A percentile compares a stretch with the other conserved stretches of the same genome.
phyloP scores from a whole-genome alignment of 2,329 filamentous ascomycete genomes.

The Phyllosticta citriasiana region DNA sequence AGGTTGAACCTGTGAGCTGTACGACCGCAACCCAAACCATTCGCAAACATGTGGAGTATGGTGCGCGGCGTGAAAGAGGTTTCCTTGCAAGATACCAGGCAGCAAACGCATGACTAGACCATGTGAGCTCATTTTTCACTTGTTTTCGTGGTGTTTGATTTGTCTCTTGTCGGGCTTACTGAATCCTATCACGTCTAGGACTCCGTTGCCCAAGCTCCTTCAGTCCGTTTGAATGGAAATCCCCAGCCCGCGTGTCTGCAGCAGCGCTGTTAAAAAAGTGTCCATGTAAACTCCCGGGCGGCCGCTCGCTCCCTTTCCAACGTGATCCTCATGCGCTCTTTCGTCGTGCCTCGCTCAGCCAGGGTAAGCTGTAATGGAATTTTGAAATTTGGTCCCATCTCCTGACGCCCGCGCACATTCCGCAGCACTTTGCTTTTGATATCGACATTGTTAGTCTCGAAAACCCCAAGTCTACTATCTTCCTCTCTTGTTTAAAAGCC shows the following conservation, averaged over 20 bases:
- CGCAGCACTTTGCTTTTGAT: background rate
- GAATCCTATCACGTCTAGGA: background rate
- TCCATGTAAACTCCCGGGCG: no score
- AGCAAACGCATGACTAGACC: background rate
- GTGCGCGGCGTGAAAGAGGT: background rate
- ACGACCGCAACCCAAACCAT: background rate
- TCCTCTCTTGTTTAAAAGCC: conserved; percentile 3
- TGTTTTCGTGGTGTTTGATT: background rate
- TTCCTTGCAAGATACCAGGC: background rate
- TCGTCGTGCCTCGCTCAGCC: no score
- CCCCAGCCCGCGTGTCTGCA: no score
- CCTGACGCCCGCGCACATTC: no score
- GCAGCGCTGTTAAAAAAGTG: no score
- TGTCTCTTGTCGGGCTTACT: background rate
- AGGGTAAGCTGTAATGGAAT: no score
- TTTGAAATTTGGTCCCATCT: no score
- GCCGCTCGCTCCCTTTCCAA: no score
- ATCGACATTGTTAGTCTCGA: background rate
- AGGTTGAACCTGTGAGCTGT: no score
- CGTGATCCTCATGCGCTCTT: no score
- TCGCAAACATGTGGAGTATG: background rate
- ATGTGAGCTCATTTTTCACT: background rate
- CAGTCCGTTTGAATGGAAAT: background rate
- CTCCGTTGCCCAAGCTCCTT: background rate
- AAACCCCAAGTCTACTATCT: background rate